phyloP scores from a whole-genome alignment of 768 basidiomycete species.

The Leucocoprinus birnbaumii region DNA sequence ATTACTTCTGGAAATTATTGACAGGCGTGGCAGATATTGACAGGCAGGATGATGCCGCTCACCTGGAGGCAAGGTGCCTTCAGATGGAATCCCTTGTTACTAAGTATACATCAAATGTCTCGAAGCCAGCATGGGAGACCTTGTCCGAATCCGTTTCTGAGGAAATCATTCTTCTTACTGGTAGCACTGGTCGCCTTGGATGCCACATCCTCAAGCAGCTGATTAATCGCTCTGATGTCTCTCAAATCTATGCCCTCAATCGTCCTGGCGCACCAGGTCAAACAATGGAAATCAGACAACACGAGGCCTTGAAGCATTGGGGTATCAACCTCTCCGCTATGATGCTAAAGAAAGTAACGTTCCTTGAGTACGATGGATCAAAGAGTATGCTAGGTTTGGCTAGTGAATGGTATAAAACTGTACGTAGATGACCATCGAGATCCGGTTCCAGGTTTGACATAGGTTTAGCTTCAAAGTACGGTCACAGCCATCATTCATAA shows the following conservation, averaged over 20 bases:
- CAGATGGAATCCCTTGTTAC: neutral
- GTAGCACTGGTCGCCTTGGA: slow-evolving; percentile 36
- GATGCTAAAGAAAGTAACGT: neutral
- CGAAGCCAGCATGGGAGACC: neutral
- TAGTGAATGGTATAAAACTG: neutral
- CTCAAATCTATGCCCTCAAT: slow-evolving; percentile 18
- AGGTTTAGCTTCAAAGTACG: slow-evolving; percentile 15
- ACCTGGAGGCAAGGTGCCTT: neutral
- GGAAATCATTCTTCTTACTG: slow-evolving; percentile 32
- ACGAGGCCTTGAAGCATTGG: neutral
- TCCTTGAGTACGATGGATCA: neutral
- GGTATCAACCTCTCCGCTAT: too few relatives aligned
- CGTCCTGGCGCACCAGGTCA: neutral
- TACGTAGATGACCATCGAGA: neutral
- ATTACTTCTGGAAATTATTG: neutral
- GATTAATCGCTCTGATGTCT: slow-evolving; percentile 17
- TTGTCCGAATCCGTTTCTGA: neutral
- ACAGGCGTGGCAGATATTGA: neutral
- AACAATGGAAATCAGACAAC: neutral
- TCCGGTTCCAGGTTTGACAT: neutral
- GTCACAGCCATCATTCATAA: neutral
- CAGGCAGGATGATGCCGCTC: neutral
- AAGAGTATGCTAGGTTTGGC: neutral
- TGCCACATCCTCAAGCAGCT: slow-evolving; percentile 29
- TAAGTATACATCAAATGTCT: neutral